Percentiles rank a stretch among this genome's conserved stretches.
phyloP scores from a whole-genome alignment of 306 rosid species.

The Macrotyloma uniflorum region DNA sequence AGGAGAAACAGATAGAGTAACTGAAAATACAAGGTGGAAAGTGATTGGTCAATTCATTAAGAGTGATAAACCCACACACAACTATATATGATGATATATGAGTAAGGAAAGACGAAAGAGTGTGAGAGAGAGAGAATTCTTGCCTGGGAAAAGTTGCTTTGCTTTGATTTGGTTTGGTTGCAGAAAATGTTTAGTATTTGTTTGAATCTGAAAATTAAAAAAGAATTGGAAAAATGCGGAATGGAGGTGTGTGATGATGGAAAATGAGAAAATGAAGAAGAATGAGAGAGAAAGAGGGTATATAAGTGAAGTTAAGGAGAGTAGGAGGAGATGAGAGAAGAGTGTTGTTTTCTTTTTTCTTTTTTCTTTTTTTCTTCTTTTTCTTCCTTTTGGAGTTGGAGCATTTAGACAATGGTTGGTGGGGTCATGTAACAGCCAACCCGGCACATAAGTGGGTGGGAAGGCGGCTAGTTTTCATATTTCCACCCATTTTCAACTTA shows the following conservation, averaged over 20 bases:
- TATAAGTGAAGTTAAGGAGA: conserved; percentile 20
- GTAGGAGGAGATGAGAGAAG: not conserved
- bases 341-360: not conserved
- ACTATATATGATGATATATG: not conserved
- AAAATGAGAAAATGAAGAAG: conserved; percentile 22
- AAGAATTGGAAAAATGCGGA: not conserved
- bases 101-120: not conserved
- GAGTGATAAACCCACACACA: not conserved
- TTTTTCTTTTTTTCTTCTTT: not conserved
- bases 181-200: conserved; percentile 29
- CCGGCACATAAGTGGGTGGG: conserved; percentile 23
- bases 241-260: conserved; percentile 14
- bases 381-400: too few species aligned
- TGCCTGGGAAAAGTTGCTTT: conserved; percentile 52
- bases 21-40: not conserved
- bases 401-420: conserved; percentile 25
- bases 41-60: not conserved
- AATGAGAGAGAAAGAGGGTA: not conserved
- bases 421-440: conserved; percentile 43
- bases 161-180: conserved; percentile 26
- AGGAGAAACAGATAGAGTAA: not conserved
- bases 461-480: conserved; percentile 36
- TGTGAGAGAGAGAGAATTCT: conserved; percentile 22
- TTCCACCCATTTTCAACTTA: conserved; percentile 33
- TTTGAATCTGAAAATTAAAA: not conserved